Evolutionary conservation across 805 yeast species (phyloP), one percentile per base, ranked within the genome.

Genomic region (Hanseniaspora jakobsenii): DNA sequence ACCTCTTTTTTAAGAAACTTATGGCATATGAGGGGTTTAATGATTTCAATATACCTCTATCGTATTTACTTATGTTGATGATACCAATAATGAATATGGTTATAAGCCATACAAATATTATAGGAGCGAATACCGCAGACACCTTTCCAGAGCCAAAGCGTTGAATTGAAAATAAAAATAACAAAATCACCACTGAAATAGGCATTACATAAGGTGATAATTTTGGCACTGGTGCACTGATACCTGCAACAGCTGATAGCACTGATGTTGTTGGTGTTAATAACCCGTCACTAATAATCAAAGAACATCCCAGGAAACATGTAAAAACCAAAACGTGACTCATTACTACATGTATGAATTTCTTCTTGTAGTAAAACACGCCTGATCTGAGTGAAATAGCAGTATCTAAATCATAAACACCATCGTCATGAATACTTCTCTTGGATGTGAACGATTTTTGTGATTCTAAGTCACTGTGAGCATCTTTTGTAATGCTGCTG

Each of bases 231-330:
- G 77, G 75, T 14, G 71, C 67, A 35, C 71, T 68, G 35, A 74
- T 70, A 43, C 81, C 81, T 2, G 67, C 70, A 27, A 75, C 58
- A 1, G 80, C 78, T 44, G 73, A 66, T 38, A 75, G 63, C 3
- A 75, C 77, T 1, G 80, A 74, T 10, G 78, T 73, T 2, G 80
- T 75, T 21, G 81, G 81, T 2, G 81, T 75, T 48, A 75, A 62
- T 44, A 75, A 59, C 5, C 80, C 80, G 56, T 75, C 80, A 7
- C 77, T 71, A 30, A 75, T 58, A 16, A 75, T 75, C 51, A 75
- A 60, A 1, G 77, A 62, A 51, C 78, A 72, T 2, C 80, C 80
- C 23, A 73, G 45, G 48, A 75, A 72, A 48, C 78, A 65, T 2
- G 64, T 51, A 24, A 55, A 55, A 40, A 69, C 49, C 9, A 38